Conservation (phyloP, 73 alveolate species). For the Diophrys appendiculata region DNA sequence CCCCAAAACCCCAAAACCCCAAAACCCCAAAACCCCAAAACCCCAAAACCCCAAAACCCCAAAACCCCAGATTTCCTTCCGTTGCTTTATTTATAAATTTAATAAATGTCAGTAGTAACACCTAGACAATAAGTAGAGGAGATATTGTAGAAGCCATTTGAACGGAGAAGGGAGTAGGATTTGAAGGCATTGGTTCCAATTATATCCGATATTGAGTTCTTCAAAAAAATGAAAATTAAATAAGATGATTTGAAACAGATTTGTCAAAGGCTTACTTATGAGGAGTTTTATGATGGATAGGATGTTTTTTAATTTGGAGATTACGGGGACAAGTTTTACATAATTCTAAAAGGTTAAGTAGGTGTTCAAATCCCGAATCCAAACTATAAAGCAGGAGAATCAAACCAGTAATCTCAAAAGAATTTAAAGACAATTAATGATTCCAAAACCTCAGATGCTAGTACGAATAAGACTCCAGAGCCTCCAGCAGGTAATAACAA, state of each 20-base stretch:
- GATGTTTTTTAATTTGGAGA: not conserved
- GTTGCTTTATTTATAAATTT: no score
- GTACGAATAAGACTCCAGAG: no score
- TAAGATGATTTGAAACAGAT: not conserved
- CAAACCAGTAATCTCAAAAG: no score
- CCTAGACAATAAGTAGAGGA: no score
- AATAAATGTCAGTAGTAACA: no score
- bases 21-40: no score
- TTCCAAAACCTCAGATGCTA: no score
- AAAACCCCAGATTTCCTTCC: no score
- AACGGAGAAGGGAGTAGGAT: not conserved
- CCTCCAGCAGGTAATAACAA: no score
- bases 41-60: no score
- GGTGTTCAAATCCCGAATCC: conserved; percentile 11
- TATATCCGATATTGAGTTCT: not conserved
- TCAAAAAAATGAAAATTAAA: not conserved
- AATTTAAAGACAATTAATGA: not conserved
- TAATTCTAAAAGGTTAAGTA: conserved; percentile 13
- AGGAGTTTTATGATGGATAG: not conserved
- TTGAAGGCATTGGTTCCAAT: not conserved
- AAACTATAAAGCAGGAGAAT: no score
- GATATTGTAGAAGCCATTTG: not conserved
- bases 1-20: no score
- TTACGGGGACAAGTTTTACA: conserved; percentile 8
- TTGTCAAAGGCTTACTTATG: not conserved